These are phyloP conservation scores for Scleroderma bovista DNA, from an alignment of 768 basidiomycete species.

Conservation along the genomic window DNA sequence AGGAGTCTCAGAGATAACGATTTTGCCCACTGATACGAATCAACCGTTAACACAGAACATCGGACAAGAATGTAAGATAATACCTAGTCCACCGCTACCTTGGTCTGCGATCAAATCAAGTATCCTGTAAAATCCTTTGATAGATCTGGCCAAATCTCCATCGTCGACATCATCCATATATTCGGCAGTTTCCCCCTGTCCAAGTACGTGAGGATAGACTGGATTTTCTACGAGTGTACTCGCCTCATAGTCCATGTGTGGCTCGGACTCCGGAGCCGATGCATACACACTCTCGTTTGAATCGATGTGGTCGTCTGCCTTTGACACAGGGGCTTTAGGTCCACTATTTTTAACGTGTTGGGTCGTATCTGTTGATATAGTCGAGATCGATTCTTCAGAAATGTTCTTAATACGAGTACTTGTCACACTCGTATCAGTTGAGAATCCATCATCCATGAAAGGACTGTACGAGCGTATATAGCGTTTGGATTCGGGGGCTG, in stretches of 20 bases:
- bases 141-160: constrained; percentile 9
- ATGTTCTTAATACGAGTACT: background rate
- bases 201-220: background rate
- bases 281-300: no score
- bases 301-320: no score
- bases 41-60: background rate
- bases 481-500: background rate
- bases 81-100: constrained; percentile 45
- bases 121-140: constrained; percentile 40
- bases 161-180: background rate
- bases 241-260: background rate
- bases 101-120: constrained; percentile 44
- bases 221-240: background rate
- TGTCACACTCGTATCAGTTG: background rate
- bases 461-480: background rate
- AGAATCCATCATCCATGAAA: background rate
- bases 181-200: background rate
- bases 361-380: no score
- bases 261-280: background rate
- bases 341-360: no score
- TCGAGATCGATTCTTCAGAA: no score
- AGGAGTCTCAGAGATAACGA: constrained; percentile 52
- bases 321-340: no score
- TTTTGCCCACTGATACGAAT: constrained; percentile 47
- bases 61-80: background rate